phyloP scores from a whole-genome alignment of 2,329 filamentous ascomycete species.

The Parafenestella ontariensis region DNA sequence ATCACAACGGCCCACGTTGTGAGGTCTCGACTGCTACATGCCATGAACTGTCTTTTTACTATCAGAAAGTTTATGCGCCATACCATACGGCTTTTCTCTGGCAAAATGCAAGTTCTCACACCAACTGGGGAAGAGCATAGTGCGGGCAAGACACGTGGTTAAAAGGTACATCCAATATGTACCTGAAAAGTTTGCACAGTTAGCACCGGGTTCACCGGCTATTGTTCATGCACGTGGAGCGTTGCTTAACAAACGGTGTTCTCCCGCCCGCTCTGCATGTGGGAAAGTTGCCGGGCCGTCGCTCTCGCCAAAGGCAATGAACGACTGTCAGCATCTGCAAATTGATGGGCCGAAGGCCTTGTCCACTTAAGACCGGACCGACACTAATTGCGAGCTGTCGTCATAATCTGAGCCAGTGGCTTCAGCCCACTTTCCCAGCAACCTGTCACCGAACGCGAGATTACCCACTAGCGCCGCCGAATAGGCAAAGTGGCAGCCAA shows the following conservation, averaged over 20 bases:
- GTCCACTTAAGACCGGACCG: constrained; percentile 32
- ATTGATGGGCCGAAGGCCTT: constrained; percentile 12
- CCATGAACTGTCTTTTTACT: constrained; percentile 12
- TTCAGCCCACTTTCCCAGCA: constrained; percentile 33
- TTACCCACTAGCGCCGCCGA: constrained; percentile 28
- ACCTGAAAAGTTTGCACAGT: constrained; percentile 10
- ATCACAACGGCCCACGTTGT: constrained; percentile 33
- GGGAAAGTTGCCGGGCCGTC: constrained; percentile 33
- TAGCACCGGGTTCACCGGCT: constrained; percentile 32
- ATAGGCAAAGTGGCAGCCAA: constrained; percentile 19
- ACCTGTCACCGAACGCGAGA: constrained; percentile 32
- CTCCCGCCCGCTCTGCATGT: constrained; percentile 36
- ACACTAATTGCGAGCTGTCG: constrained; percentile 30
- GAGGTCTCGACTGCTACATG: constrained; percentile 28
- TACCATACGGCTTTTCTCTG: constrained; percentile 2
- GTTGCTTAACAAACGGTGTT: constrained; percentile 33
- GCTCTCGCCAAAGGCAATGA: constrained; percentile 13
- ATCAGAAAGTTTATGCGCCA: constrained; percentile 2
- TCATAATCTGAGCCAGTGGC: constrained; percentile 40
- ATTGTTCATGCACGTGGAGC: constrained; percentile 33
- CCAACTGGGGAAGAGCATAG: neutral
- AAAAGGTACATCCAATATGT: constrained; percentile 5
- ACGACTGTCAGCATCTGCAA: constrained; percentile 10
- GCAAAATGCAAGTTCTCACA: constrained; percentile 9
- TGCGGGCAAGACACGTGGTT: constrained; percentile 5